phyloP scores from a whole-genome alignment of 495 filamentous ascomycete genomes.

The Aspergillus baeticus region DNA sequence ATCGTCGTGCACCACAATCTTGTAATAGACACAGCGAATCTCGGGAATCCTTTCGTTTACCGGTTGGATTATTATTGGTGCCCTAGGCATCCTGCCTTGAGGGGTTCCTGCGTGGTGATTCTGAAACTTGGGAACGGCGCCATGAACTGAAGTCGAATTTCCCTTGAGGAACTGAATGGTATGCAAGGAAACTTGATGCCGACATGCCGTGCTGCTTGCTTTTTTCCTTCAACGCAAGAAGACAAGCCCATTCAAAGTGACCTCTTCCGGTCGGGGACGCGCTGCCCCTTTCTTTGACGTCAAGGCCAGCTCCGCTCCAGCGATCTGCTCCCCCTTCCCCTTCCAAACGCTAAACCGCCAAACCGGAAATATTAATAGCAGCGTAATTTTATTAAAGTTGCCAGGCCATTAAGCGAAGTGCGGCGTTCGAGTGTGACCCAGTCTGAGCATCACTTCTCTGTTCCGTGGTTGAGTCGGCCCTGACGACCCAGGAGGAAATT shows the following conservation, averaged over 20 bases:
- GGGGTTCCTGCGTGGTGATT: not conserved
- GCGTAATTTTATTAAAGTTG: constrained; percentile 3
- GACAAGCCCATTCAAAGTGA: not conserved
- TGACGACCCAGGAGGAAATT: not conserved
- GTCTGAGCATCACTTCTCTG: not conserved
- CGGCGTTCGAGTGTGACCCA: not conserved
- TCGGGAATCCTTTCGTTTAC: constrained; percentile 1
- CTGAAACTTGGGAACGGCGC: constrained; percentile 5
- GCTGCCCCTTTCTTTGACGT: constrained; percentile 1
- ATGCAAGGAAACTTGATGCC: not conserved
- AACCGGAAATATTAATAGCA: not conserved
- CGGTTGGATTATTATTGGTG: constrained; percentile 5
- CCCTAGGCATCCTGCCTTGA: too few species aligned
- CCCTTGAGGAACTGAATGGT: not conserved
- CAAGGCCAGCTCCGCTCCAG: not conserved
- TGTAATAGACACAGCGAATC: constrained; percentile 8
- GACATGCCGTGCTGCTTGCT: not conserved
- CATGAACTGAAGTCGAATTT: not conserved
- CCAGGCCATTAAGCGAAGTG: not conserved
- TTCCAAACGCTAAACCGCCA: not conserved
- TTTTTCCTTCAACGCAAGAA: not conserved
- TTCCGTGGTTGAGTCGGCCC: not conserved
- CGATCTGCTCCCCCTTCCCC: constrained; percentile 14
- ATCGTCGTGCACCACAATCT: constrained; percentile 27
- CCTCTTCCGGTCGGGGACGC: not conserved